Evolutionary conservation across 2,329 filamentous ascomycete species (phyloP).

Genomic region (Tolypocladium endophyticum): DNA sequence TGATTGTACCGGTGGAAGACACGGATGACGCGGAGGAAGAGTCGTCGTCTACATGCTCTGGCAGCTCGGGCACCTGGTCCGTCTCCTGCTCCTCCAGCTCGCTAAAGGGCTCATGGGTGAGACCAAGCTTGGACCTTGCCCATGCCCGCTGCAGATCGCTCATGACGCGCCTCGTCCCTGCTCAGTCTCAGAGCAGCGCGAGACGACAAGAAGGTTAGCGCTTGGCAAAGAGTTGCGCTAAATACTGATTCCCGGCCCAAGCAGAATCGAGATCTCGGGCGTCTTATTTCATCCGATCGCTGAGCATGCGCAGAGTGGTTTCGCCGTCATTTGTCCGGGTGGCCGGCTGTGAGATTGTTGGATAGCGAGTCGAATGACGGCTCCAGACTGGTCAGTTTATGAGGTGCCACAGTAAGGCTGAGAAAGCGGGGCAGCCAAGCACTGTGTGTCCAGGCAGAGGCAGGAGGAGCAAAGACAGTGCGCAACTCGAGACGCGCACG

Average conservation of each 20-base stretch:
- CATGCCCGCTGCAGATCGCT: conserved; percentile 73
- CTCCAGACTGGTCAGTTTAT: background rate
- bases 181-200: background rate
- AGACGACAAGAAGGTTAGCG: background rate
- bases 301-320: background rate
- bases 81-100: conserved; percentile 38
- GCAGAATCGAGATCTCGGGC: background rate
- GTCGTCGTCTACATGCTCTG: conserved; percentile 43
- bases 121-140: conserved; percentile 62
- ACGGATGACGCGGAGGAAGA: conserved; percentile 71
- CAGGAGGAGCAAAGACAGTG: background rate
- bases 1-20: conserved; percentile 86
- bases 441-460: background rate
- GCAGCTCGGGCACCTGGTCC: conserved; percentile 35
- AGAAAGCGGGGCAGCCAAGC: background rate
- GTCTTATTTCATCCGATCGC: background rate
- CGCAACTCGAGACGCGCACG: background rate
- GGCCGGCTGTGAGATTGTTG: background rate
- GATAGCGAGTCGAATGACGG: background rate
- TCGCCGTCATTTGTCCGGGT: background rate
- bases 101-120: conserved; percentile 38
- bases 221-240: background rate
- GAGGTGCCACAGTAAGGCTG: background rate
- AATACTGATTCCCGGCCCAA: background rate
- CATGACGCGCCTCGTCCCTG: conserved; percentile 39